Evolutionary conservation across 2,329 filamentous ascomycete species (phyloP), one percentile per base, ranked within the genome.

Genomic region (Fusarium illudens): DNA sequence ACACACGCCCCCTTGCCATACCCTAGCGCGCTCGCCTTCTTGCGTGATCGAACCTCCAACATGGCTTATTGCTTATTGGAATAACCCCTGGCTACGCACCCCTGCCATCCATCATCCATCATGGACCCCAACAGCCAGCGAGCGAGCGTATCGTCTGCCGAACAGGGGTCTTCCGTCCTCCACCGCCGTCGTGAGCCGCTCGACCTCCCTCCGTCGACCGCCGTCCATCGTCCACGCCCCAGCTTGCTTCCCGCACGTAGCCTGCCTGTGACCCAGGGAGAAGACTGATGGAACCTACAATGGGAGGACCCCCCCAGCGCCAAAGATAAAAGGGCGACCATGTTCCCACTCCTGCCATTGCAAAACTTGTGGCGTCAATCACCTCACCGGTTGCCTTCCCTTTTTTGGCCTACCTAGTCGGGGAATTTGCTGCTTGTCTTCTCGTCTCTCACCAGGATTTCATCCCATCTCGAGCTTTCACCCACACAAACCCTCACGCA

Each of bases 341-440:
- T 49, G 54, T 62, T 73, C 56, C 62, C 68, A 68, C 67, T 61
- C 52, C 36, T 32, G 32, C 54, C 37, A 70, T 74, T 69, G 67
- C 63, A 72, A 74, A 71, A 71, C 48, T 61, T 70, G 71, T 72
- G 71, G 72, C 71, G 63, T 67, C 58, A 62, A 73, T 72, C 69
- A 73, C 71, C 58, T 74, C 72, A 73, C 60, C 60, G 67, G 63
- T 64, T 60, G 15, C 58, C 51, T 68, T 67, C 58, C 64, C 55
- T 20, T 48, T 69, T 64, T 52, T 56, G 62, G 54, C 48, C 32
- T 27, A 48, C 34, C 57, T 50, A 52, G 39, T 71, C 63, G 60
- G 60, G 58, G 53, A 62, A 54, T 65, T 71, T 52, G 60, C 57
- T 56, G 49, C 58, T 52, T 30, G 51, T 50, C 58, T 67, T 61